Base-by-base conservation (phyloP, 2,329 filamentous ascomycete species). In the Dactylellina cionopaga region DNA sequence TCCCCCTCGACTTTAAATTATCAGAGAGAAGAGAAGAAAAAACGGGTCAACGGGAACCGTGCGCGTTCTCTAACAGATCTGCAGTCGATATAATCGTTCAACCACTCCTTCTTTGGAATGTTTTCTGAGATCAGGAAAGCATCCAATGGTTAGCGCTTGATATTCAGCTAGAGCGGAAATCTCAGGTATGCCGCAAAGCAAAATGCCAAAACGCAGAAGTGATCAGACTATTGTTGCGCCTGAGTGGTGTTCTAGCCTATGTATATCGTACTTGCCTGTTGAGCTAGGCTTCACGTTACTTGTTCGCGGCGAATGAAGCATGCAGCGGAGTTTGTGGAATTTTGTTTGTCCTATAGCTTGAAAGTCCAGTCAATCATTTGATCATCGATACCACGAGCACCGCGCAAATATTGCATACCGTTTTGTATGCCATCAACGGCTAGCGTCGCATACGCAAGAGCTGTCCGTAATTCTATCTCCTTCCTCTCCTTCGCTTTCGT, bases 161-260 rank as follows among this genome's bases (percentile, higher is more conserved):
- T n/a, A n/a, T n/a, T n/a, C n/a, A n/a, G n/a, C n/a, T n/a, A n/a
- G n/a, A n/a, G n/a, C n/a, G n/a, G n/a, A n/a, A n/a, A n/a, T n/a
- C n/a, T n/a, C n/a, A n/a, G n/a, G 47, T 31, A 22, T 43, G 9
- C 9, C 39, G 15, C 9, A 17, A 43, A n/a, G n/a, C n/a, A n/a
- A 15, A 43, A 43, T n/a, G 47, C 24, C 25, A 35, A 52, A 52
- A 52, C 47, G 47, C 47, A 37, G 25, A 33, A 51, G n/a, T 22
- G 29, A 37, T 33, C 47, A 35, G 47, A 15, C 39, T 19, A 15
- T 15, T 19, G 2, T 43, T 11, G 7, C 39, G 2, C 22, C 10
- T 15, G 39, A 22, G 15, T 43, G n/a, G 35, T 39, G 35, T n/a
- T 15, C 6, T 4, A 39, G n/a, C n/a, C n/a, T n/a, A n/a, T n/a